Evolutionary conservation across 2,329 filamentous ascomycete species (phyloP).

Genomic region (Sporothrix dimorphospora): DNA sequence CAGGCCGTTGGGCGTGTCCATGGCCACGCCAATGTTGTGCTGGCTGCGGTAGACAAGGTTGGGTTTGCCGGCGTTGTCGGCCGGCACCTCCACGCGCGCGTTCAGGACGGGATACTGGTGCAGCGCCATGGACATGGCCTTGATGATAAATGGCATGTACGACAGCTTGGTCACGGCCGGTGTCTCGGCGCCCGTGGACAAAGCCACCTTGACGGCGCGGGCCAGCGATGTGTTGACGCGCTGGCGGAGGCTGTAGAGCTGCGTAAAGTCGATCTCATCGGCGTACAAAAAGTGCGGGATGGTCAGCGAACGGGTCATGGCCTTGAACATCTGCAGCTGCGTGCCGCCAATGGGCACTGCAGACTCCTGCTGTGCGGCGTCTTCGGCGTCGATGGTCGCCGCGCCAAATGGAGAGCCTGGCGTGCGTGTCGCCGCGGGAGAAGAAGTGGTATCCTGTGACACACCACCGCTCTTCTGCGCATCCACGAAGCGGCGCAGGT

Average conservation of each 20-base stretch:
- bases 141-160: slow-evolving; percentile 92
- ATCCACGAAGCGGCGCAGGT: slow-evolving; percentile 75
- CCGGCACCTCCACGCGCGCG: slow-evolving; percentile 69
- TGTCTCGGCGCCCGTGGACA: slow-evolving; percentile 39
- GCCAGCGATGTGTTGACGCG: slow-evolving; percentile 71
- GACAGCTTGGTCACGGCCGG: slow-evolving; percentile 68
- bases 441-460: slow-evolving; percentile 4
- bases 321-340: slow-evolving; percentile 94
- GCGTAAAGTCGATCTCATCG: slow-evolving; percentile 82
- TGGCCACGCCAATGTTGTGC: slow-evolving; percentile 94
- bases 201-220: slow-evolving; percentile 32
- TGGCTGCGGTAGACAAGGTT: slow-evolving; percentile 75
- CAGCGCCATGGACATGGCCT: slow-evolving; percentile 86
- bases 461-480: slow-evolving; percentile 46
- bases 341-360: slow-evolving; percentile 71
- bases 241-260: slow-evolving; percentile 70
- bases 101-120: slow-evolving; percentile 85
- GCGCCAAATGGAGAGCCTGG: slow-evolving; percentile 39
- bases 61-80: slow-evolving; percentile 59
- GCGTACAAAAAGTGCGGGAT: slow-evolving; percentile 97
- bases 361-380: slow-evolving; percentile 67
- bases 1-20: slow-evolving; percentile 88
- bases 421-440: slow-evolving; percentile 32
- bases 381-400: slow-evolving; percentile 33
- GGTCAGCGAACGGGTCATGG: slow-evolving; percentile 86